phyloP scores from a whole-genome alignment of 2,329 filamentous ascomycete species.

The Cryoendolithus antarcticus region DNA sequence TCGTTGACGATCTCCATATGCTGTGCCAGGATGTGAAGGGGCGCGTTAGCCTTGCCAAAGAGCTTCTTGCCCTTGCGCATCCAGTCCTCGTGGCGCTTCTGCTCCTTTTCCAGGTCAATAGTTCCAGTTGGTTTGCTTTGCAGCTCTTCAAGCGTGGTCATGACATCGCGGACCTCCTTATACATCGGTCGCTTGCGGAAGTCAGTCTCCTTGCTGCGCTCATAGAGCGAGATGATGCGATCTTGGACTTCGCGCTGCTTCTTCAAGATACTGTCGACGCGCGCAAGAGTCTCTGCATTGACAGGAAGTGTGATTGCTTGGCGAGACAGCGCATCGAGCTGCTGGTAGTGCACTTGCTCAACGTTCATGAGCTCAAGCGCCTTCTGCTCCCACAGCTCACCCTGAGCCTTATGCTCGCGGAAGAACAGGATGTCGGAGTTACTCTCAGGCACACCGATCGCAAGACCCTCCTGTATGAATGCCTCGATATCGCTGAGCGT shows the following conservation, averaged over 20 bases:
- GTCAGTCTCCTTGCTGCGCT: slow-evolving; percentile 63
- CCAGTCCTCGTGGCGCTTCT: slow-evolving; percentile 95
- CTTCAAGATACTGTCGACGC: slow-evolving; percentile 82
- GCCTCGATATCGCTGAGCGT: slow-evolving; percentile 67
- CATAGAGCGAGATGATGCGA: slow-evolving; percentile 69
- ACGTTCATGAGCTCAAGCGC: slow-evolving; percentile 86
- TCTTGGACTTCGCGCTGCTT: slow-evolving; percentile 92
- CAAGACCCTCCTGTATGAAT: slow-evolving; percentile 64
- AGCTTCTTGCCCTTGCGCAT: slow-evolving; percentile 97
- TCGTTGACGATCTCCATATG: slow-evolving; percentile 91
- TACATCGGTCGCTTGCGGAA: slow-evolving; percentile 75
- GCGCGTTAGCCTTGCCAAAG: slow-evolving; percentile 95
- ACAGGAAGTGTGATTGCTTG: slow-evolving; percentile 76
- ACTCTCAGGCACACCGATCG: slow-evolving; percentile 64
- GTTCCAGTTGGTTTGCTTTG: slow-evolving; percentile 89
- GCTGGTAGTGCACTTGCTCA: slow-evolving; percentile 83
- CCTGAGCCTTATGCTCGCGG: slow-evolving; percentile 61
- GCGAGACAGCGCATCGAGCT: slow-evolving; percentile 78
- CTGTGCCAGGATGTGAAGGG: slow-evolving; percentile 84
- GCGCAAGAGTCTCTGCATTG: slow-evolving; percentile 62
- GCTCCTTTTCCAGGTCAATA: slow-evolving; percentile 83
- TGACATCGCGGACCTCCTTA: slow-evolving; percentile 76
- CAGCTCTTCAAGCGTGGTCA: slow-evolving; percentile 73
- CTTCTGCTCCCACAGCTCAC: slow-evolving; percentile 83
- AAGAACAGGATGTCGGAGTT: slow-evolving; percentile 70